Evolutionary conservation across 345 rosid species (phyloP).

Genomic region (Salix udensis): DNA sequence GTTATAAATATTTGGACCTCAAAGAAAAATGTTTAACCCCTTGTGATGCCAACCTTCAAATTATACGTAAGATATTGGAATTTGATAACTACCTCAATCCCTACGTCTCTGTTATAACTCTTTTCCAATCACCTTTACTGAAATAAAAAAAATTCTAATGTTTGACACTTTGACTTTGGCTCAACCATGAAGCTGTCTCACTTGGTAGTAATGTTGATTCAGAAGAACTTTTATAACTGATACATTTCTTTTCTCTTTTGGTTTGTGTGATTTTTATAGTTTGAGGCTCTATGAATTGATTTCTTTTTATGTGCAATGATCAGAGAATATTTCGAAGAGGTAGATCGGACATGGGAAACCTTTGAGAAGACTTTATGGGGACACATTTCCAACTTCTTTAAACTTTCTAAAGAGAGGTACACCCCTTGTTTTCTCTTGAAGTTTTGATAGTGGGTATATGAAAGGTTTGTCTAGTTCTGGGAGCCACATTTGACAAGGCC

Average conservation of each 20-base stretch:
- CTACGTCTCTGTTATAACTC: background rate
- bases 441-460: background rate
- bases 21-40: background rate
- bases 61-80: background rate
- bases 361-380: conserved; percentile 96
- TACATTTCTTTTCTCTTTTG: background rate
- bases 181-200: background rate
- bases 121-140: background rate
- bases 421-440: background rate
- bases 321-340: conserved; percentile 99
- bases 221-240: background rate
- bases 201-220: background rate
- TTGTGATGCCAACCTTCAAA: background rate
- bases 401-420: conserved; percentile 96
- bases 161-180: background rate
- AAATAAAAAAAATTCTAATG: background rate
- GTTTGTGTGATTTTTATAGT: background rate
- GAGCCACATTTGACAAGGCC: background rate
- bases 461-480: background rate
- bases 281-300: conserved; percentile 13
- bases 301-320: conserved; percentile 2
- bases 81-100: background rate
- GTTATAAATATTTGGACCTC: background rate
- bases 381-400: conserved; percentile 71
- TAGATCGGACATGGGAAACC: conserved; percentile 94